Evolutionary conservation across 352 stramenopile genomes (phyloP), one percentile per base, ranked within the genome.

Genomic region (Phytophthora cactorum): DNA sequence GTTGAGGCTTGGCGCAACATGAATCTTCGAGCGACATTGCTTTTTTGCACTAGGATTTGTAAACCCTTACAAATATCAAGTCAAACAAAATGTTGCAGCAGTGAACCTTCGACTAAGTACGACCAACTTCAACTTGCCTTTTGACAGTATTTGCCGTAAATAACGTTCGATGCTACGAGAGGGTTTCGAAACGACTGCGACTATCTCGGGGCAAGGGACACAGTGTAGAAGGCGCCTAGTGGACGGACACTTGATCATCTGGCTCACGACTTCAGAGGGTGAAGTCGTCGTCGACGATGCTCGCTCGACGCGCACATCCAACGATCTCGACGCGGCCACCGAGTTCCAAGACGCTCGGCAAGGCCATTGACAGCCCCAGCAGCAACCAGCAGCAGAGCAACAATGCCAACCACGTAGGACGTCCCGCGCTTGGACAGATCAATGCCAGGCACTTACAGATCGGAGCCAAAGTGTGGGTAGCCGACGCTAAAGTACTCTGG

Each of bases 401-500:
- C 53, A 66, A 74, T 45, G 44, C 49, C 10, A 70, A 9, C 34
- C 31, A 66, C 45, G 36, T 52, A 32, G 43, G 36, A 64, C 49
- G 46, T 17, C 43, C 51, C 17, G 57, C 49, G 7, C 67, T 91
- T 1, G 83, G 85, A 2, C 74, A 84, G 32, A 79, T 90, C 50
- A 76, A 81, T 34, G 66, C 83, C 6, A 78, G 38, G 25, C 78
- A 90, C 44, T 52, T 91, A 49, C 70, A 79, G 3, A 45, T 77
- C 2, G 83, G 85, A 15, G 70, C 65, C 11, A 91, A 91, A 67
- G 87, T 95, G 36, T 95, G 87, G 87, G 80, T 95, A 38, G 66
- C 82, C 12, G 85, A 95, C 54, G 62, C 83, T 25, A 89, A 86
- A 47, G 81, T 91, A 27, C 74, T 95, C 11, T 95, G 85, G 85